Conservation (phyloP, 768 basidiomycete genomes). For the Mycena amicta region DNA sequence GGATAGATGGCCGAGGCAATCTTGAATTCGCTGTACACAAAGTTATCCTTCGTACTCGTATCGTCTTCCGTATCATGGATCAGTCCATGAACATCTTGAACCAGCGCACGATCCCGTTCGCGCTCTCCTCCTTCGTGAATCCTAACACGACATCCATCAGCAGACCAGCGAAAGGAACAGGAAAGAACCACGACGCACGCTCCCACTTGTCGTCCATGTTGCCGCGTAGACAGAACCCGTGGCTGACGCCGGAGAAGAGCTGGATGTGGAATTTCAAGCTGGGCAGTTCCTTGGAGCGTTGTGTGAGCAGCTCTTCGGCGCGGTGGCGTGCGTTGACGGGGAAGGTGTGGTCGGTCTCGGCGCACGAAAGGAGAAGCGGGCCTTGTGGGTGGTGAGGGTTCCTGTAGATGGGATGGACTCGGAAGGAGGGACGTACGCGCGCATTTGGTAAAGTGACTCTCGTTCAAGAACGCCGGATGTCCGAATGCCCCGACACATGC, state of each 20-base stretch:
- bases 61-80: not conserved
- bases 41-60: too few species aligned
- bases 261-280: conserved; percentile 31
- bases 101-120: conserved; percentile 19
- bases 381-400: conserved; percentile 20
- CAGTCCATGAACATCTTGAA: conserved; percentile 18
- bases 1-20: too few species aligned
- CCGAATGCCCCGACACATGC: conserved; percentile 36
- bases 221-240: conserved; percentile 25
- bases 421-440: conserved; percentile 30
- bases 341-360: conserved; percentile 47
- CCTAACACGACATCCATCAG: conserved; percentile 7
- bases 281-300: not conserved
- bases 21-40: too few species aligned
- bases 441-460: conserved; percentile 33
- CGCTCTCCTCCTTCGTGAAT: conserved; percentile 22
- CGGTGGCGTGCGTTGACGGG: conserved; percentile 36
- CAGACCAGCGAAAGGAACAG: not conserved
- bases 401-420: not conserved
- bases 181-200: conserved; percentile 13
- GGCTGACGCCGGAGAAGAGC: conserved; percentile 39
- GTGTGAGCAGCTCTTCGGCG: conserved; percentile 43
- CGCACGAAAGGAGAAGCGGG: conserved; percentile 44
- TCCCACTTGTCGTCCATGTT: conserved; percentile 20
- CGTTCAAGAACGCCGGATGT: conserved; percentile 41